Base-by-base conservation (phyloP, 2,329 filamentous ascomycete species). In the Colletotrichum siamense region DNA sequence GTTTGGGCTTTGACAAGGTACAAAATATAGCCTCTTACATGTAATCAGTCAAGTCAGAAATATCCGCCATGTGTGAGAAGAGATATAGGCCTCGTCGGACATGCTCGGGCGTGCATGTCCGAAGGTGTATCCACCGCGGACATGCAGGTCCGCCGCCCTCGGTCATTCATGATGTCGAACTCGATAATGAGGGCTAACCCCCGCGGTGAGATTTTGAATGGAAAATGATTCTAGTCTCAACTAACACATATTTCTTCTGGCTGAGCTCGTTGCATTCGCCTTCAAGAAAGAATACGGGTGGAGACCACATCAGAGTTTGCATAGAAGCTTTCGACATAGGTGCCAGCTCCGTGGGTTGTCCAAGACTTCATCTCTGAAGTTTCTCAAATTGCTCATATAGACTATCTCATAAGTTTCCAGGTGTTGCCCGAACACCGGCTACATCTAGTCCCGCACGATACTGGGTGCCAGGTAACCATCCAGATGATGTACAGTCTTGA, bases 321-420 rank as follows among this genome's bases (percentile, higher is more conserved):
- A 24, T 52, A 2, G n/a, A 52, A 22, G 44, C 2, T 2, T 13
- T 52, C 0, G 10, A 52, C 44, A 52, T 52, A 1, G 2, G 8
- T 22, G 18, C 1, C n/a, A 52, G 0, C 44, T 52, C 10, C 18
- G 1, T 8, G n/a, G 12, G n/a, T 3, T 22, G n/a, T 52, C 0
- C 4, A 2, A 13, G n/a, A 52, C 10, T 24, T 2, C 44, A 13
- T n/a, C n/a, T n/a, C n/a, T n/a, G n/a, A n/a, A n/a, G n/a, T 22
- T 8, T 13, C 10, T 3, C n/a, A 52, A 24, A 13, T 22, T 52
- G 10, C 0, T 22, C 1, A 1, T 52, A 52, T 49, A 4, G n/a
- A 49, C n/a, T 52, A 52, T 52, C 44, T 49, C 44, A n/a, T n/a
- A n/a, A n/a, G n/a, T n/a, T n/a, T 0, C n/a, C 9, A 22, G 10